Base-by-base conservation (phyloP, 495 filamentous ascomycete species). In the Annulohypoxylon moriforme region DNA sequence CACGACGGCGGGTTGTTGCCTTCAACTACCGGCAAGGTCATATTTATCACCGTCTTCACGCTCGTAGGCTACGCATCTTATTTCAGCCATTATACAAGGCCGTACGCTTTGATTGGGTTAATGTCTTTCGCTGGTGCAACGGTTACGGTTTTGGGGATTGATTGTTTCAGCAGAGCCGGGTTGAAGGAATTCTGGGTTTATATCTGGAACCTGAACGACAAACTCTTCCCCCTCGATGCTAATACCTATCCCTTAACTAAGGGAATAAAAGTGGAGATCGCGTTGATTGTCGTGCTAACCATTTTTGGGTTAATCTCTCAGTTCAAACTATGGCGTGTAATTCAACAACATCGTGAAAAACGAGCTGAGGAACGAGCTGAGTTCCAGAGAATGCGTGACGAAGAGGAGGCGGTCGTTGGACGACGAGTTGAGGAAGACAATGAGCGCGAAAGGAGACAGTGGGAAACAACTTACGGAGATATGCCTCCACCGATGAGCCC, bases 171-270 rank as follows among this genome's bases (percentile, higher is more conserved):
- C 72, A 84, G 90, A 55, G 95, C 94, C 11, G 95, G 95, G 0
- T 80, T 97, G 72, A 97, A 96, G 76, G 95, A 98, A 76, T 98
- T 98, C 66, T 98, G 95, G 95, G 85, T 94, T 9, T 98, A 97
- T 76, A 87, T 97, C 33, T 98, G 95, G 95, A 84, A 84, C 56
- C 83, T 98, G 36, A 97, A 97, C 77, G 82, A 87, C 36, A 84
- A 92, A 24, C 81, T 93, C 4, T 98, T 98, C 74, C 94, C 95
- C 0, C 80, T 93, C 18, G 85, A 85, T 22, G 90, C 91, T 0
- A 82, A 84, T 33, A 94, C 91, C 0, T 98, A 97, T 76, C 95
- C 95, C 0, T 84, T 97, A 3, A 97, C 95, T 0, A 90, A 91
- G 47, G 93, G 93, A 10, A 96, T 97, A 40, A 86, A 87, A 10